Evolutionary conservation across 2,329 filamentous ascomycete species (phyloP), one percentile per base, ranked within the genome.

Genomic region (Aspergillus bombycis): DNA sequence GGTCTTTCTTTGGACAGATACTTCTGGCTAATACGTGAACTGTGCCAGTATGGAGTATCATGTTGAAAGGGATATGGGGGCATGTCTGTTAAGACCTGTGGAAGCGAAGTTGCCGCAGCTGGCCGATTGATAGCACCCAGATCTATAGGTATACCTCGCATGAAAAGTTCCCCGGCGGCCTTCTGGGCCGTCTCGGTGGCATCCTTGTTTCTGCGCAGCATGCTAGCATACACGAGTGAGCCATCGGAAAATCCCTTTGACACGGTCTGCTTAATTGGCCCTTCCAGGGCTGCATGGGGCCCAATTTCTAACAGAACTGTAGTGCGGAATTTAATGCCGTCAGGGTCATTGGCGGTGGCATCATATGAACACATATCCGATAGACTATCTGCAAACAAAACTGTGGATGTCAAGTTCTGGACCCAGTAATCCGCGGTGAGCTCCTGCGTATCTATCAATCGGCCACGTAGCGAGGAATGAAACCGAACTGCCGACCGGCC

Each of bases 401-500:
- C 76, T 14, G 71, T 65, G 0, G 67, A 70, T 6, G 65, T 57
- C 62, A 77, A 43, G 55, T 75, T 77, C 4, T 66, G 43, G 6
- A 62, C 64, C 74, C 74, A 77, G 53, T 77, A 74, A 6, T 55
- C 34, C 26, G 63, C 38, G 2, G 38, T 53, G 14, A 36, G 41
- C 30, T 16, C 67, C 55, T 1, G 53, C 50, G 6, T 67, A 41
- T 12, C 19, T 16, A 12, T 53, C 26, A 26, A 28, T 28, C 14
- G 50, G n/a, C 21, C 66, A 64, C 23, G 64, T 66, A 43, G 38
- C 4, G 38, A 43, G 38, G 32, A 72, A 66, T 9, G 65, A 65
- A 16, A 43, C 38, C 38, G 38, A 64, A 71, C 28, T 66, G n/a
- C 62, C 69, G 65, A n/a, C 23, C 26, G 14, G 23, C 14, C 14